Evolutionary conservation across 2,329 filamentous ascomycete species (phyloP).

Genomic region (Dactylellina haptotyla): DNA sequence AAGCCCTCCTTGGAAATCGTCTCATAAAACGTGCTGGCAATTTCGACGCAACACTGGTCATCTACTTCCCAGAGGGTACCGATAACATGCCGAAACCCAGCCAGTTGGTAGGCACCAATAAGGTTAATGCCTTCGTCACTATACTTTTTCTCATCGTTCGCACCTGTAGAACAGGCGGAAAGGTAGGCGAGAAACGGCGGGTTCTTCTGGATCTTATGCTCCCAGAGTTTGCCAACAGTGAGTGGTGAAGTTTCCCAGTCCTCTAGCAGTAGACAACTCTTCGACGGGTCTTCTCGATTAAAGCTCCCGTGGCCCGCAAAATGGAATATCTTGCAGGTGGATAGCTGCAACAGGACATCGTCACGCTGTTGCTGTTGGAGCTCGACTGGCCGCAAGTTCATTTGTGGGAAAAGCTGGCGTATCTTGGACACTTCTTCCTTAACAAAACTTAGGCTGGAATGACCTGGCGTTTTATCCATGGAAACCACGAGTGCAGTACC

Average conservation of each 20-base stretch:
- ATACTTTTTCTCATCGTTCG: background rate
- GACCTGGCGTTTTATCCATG: conserved; percentile 58
- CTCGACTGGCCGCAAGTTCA: background rate
- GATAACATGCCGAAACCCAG: conserved; percentile 56
- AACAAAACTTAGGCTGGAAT: background rate
- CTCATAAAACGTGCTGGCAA: conserved; percentile 55
- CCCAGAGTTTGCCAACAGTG: conserved; percentile 10
- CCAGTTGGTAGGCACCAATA: conserved; percentile 17
- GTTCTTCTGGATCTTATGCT: conserved; percentile 11
- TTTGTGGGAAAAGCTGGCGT: background rate
- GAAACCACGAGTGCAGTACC: conserved; percentile 58
- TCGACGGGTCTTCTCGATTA: conserved; percentile 58
- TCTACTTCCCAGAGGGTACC: conserved; percentile 62
- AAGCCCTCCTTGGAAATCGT: conserved; percentile 19
- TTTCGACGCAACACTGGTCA: conserved; percentile 49
- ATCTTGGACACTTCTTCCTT: conserved; percentile 1
- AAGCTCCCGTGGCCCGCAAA: conserved; percentile 62
- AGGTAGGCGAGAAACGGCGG: conserved; percentile 36
- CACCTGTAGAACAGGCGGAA: conserved; percentile 38
- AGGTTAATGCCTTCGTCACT: conserved; percentile 41
- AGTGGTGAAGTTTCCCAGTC: conserved; percentile 28
- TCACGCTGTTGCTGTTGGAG: conserved; percentile 28
- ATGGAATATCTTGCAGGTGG: conserved; percentile 61
- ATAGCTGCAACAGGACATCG: conserved; percentile 58
- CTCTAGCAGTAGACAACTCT: conserved; percentile 59